These are phyloP conservation scores for Sextonia rubra DNA, from an alignment of 164 flowering plant species.

Conservation along the genomic window DNA sequence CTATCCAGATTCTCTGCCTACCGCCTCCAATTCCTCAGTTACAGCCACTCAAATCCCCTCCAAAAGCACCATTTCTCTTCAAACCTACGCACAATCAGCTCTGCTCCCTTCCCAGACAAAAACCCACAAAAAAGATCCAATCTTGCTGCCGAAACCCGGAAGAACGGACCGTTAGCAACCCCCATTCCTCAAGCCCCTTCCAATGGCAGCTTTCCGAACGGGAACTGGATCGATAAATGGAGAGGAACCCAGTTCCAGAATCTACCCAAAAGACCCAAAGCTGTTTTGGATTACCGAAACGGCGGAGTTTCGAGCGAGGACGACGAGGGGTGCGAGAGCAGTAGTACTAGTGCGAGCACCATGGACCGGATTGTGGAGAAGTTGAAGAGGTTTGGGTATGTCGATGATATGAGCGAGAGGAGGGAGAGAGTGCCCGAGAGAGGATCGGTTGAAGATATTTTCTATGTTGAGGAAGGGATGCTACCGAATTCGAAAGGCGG, in stretches of 20 bases:
- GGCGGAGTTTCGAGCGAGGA: conserved; percentile 24
- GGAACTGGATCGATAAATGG: conserved; percentile 68
- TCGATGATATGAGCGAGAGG: conserved; percentile 41
- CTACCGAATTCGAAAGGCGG: conserved; percentile 77
- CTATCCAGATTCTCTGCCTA: conserved; percentile 36
- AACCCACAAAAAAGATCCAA: conserved; percentile 28
- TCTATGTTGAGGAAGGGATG: conserved; percentile 79
- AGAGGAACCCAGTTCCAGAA: conserved; percentile 32
- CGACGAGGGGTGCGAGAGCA: conserved; percentile 22
- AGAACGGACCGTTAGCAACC: conserved; percentile 5
- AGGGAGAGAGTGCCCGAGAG: conserved; percentile 44
- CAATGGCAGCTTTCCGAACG: conserved; percentile 9
- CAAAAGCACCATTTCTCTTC: conserved; percentile 18
- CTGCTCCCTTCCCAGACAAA: conserved; percentile 8
- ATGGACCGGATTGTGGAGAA: conserved; percentile 89
- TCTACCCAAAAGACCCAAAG: conserved; percentile 37
- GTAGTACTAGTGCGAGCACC: conserved; percentile 48
- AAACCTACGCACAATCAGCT: conserved; percentile 1
- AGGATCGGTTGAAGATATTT: conserved; percentile 84
- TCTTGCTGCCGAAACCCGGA: conserved; percentile 16
- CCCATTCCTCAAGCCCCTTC: conserved; percentile 12
- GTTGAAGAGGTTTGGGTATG: conserved; percentile 69
- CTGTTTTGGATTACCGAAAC: conserved; percentile 38
- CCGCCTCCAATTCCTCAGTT: conserved; percentile 40
- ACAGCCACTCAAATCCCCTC: conserved; percentile 25